phyloP scores from a whole-genome alignment of 2,329 filamentous ascomycete genomes.

The Apiospora rasikravindrae region DNA sequence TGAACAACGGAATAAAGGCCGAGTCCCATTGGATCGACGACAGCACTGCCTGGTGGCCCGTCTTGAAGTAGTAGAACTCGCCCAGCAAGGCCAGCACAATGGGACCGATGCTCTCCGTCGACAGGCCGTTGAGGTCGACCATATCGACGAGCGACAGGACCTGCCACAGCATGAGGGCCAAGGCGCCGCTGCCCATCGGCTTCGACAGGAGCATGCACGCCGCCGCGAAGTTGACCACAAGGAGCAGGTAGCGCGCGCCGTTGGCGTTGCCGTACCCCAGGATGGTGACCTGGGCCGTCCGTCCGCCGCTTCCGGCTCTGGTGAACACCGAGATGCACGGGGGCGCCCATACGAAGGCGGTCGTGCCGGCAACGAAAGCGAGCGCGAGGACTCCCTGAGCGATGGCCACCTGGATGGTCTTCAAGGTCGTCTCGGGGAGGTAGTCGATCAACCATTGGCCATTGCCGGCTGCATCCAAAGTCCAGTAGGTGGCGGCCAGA shows the following conservation, averaged over 20 bases:
- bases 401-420: constrained; percentile 75
- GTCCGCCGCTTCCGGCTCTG: constrained; percentile 45
- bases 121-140: constrained; percentile 64
- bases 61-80: constrained; percentile 96
- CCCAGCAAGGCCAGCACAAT: constrained; percentile 86
- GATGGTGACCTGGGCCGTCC: constrained; percentile 70
- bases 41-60: constrained; percentile 89
- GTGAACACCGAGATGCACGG: constrained; percentile 79
- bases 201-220: constrained; percentile 85
- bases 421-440: constrained; percentile 66
- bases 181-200: constrained; percentile 88
- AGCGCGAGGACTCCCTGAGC: constrained; percentile 83
- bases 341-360: constrained; percentile 84
- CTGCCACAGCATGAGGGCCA: constrained; percentile 86
- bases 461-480: constrained; percentile 86
- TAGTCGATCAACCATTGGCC: constrained; percentile 73
- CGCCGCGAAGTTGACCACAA: constrained; percentile 79
- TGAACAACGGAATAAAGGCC: constrained; percentile 86
- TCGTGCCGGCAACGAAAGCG: constrained; percentile 81
- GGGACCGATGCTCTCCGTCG: constrained; percentile 78
- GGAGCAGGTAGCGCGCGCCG: constrained; percentile 85
- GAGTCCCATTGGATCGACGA: constrained; percentile 94
- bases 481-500: constrained; percentile 83
- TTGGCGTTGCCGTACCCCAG: constrained; percentile 94
- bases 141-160: constrained; percentile 78